Conservation (phyloP, 2,329 filamentous ascomycete genomes). For the Beauveria medogensis region DNA sequence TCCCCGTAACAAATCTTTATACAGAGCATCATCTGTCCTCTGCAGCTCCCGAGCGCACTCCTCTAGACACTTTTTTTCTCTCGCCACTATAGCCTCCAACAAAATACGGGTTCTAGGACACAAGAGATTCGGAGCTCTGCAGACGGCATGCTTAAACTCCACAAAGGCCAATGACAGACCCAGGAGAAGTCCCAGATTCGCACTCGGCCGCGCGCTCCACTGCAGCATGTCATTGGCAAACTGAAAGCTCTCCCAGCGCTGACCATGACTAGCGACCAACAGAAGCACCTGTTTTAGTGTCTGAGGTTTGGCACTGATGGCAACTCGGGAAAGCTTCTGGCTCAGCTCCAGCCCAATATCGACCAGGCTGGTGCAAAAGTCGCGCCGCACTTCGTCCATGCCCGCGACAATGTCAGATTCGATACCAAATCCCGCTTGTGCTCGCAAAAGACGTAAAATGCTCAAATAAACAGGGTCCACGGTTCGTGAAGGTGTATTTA, state of each 20-base stretch:
- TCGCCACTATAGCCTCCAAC: background rate
- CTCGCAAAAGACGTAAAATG: background rate
- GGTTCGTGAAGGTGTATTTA: background rate
- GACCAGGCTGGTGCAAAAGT: background rate
- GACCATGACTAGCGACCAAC: background rate
- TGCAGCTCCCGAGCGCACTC: background rate
- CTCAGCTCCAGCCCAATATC: constrained; percentile 4
- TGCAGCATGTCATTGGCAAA: background rate
- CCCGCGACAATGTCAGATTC: constrained; percentile 3
- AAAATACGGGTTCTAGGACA: background rate
- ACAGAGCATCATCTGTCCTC: background rate
- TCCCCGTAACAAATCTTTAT: background rate
- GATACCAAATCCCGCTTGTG: background rate
- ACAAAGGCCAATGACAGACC: background rate
- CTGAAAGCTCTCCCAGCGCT: background rate
- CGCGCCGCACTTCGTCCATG: constrained; percentile 1
- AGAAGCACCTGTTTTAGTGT: background rate
- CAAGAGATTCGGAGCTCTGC: background rate
- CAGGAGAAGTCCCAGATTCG: background rate
- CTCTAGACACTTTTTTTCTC: background rate
- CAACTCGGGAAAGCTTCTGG: background rate
- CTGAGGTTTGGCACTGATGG: background rate
- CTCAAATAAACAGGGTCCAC: background rate
- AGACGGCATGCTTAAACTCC: background rate
- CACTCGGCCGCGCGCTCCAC: background rate